A percentile compares a stretch with the other conserved stretches of the same genome.
Conservation (phyloP, 108 stramenopile genomes). For the Hondaea fermentalgiana region DNA sequence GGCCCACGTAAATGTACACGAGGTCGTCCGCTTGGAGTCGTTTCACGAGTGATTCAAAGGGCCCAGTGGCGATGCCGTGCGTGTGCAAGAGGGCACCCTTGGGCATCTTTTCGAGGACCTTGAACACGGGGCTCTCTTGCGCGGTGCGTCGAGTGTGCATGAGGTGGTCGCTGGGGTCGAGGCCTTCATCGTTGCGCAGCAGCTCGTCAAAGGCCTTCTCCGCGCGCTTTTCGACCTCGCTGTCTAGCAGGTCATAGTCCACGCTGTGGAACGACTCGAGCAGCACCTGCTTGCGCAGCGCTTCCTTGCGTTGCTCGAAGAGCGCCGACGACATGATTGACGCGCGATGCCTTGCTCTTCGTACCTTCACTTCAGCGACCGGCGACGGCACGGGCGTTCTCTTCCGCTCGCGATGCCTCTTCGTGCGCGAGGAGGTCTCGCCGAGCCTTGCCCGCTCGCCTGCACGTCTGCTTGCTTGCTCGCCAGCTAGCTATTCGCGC, state of each 20-base stretch:
- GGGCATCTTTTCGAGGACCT: not conserved
- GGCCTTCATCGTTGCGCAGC: not conserved
- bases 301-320: not conserved
- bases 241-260: not conserved
- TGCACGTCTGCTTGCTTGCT: not conserved
- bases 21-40: not conserved
- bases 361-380: not conserved
- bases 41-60: not conserved
- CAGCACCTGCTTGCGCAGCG: slow-evolving; percentile 10
- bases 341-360: no score
- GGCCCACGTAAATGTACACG: not conserved
- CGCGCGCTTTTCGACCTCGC: not conserved
- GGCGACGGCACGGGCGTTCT: not conserved
- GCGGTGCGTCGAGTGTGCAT: not conserved
- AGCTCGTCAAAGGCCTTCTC: not conserved
- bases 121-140: not conserved
- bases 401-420: no score
- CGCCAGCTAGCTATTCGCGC: no score
- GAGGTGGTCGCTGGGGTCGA: not conserved
- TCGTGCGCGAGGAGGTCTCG: not conserved
- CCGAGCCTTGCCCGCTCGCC: not conserved
- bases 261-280: slow-evolving; percentile 8
- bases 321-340: not conserved
- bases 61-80: slow-evolving; percentile 5
- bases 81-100: slow-evolving; percentile 7